Evolutionary conservation across 108 stramenopile species (phyloP), one percentile per base, ranked within the genome.

Genomic region (Skeletonema menzelii): DNA sequence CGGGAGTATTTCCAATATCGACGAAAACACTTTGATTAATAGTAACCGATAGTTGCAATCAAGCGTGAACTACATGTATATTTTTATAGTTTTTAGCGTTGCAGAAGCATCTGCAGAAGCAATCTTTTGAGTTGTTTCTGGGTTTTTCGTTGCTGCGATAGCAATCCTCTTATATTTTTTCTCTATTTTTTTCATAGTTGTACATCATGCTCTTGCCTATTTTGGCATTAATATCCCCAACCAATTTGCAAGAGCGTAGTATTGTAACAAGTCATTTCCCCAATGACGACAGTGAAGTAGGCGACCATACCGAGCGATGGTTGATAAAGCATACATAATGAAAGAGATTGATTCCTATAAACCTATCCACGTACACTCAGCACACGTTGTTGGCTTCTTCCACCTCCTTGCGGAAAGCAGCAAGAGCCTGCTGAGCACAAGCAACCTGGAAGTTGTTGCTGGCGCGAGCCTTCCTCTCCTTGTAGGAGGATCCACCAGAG

Each of bases 21-120:
- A 35, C 60, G 94, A 69, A 95, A 92, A 71, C 93, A 91, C 68
- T 94, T 91, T 66, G 93, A 94, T 67, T 94, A 81, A 65, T 17
- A 62, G 12, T 19, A 47, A 59, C 67, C 22, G 64, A 56, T 34
- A 13, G 31, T 44, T 19, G 44, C 49, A 22, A 15, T 55, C 49
- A 63, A 27, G 15, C 11, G 24, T 53, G 49, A 53, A 53, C 8
- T 20, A 53, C 19, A 53, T 53, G 49, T 53, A 53, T n/a, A 4
- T 19, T 53, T 53, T 53, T 53, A 49, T 53, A 22, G 40, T 22
- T 24, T 53, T 53, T 53, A 53, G 49, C 49, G 49, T 53, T 53
- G 49, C 49, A 46, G n/a, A 46, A n/a, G n/a, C n/a, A n/a, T n/a
- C n/a, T 32, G 31, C 31, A 7, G 7, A 7, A 53, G 49, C 49